Conservation (phyloP, 768 basidiomycete species). For the Rossbeevera mucosa region DNA sequence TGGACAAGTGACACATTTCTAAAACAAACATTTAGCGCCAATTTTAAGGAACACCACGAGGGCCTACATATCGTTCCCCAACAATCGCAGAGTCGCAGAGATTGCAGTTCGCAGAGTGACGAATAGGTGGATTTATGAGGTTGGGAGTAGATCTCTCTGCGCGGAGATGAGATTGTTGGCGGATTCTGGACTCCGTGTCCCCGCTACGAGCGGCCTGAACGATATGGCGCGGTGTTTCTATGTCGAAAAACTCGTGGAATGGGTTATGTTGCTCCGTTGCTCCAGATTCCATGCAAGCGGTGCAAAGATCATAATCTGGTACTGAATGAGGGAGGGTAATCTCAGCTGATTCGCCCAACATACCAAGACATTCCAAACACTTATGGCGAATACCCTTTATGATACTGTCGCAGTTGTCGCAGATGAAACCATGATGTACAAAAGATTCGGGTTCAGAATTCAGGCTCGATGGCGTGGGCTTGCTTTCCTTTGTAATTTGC, state of each 20-base stretch:
- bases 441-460: not conserved
- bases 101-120: conserved; percentile 69
- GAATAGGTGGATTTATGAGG: conserved; percentile 22
- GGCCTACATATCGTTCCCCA: conserved; percentile 69
- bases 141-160: not conserved
- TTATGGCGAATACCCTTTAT: conserved; percentile 72
- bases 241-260: conserved; percentile 68
- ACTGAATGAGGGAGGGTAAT: conserved; percentile 1
- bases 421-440: conserved; percentile 55
- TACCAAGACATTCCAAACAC: conserved; percentile 73
- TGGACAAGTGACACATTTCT: conserved; percentile 80
- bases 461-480: not conserved
- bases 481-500: not conserved
- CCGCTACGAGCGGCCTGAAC: conserved; percentile 53
- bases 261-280: conserved; percentile 51
- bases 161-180: not conserved
- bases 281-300: conserved; percentile 48
- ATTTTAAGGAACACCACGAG: not conserved
- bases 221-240: conserved; percentile 60
- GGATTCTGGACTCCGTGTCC: conserved; percentile 27
- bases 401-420: conserved; percentile 56
- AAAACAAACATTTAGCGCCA: not conserved
- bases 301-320: conserved; percentile 71
- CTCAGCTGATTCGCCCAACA: conserved; percentile 11
- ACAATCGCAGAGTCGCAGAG: conserved; percentile 67